A percentile compares a stretch with the other conserved stretches of the same genome.
These are phyloP conservation scores for Pythium brachiatum DNA, from an alignment of 352 stramenopile genomes.

Conservation along the genomic window DNA sequence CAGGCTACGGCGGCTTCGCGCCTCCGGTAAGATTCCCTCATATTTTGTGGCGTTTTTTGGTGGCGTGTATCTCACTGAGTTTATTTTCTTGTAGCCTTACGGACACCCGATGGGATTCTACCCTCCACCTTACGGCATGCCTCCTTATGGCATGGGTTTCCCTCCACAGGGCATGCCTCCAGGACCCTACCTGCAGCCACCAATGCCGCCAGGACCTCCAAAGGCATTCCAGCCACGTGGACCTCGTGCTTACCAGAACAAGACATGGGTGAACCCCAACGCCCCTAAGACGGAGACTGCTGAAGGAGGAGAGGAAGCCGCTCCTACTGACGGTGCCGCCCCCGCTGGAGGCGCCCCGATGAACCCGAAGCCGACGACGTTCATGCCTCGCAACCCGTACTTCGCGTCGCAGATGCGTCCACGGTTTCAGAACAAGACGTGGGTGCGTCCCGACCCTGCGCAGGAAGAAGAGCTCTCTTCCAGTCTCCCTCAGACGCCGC, in stretches of 20 bases:
- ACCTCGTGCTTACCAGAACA: conserved; percentile 72
- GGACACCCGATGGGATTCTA: conserved; percentile 70
- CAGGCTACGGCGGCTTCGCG: conserved; percentile 60
- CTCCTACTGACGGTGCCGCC: conserved; percentile 3
- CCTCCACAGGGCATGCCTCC: conserved; percentile 51
- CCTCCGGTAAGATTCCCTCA: conserved; percentile 37
- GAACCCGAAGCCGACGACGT: conserved; percentile 37
- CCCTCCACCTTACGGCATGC: conserved; percentile 66
- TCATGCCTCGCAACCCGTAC: conserved; percentile 64
- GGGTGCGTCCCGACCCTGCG: conserved; percentile 66
- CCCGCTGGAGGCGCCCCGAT: conserved; percentile 15
- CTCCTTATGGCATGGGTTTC: conserved; percentile 74
- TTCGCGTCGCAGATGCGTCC: conserved; percentile 71
- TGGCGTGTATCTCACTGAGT: conserved; percentile 3
- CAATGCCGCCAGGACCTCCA: conserved; percentile 23
- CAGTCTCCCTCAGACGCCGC: conserved; percentile 74
- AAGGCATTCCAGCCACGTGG: conserved; percentile 31
- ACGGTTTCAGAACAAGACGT: conserved; percentile 88
- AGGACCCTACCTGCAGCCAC: conserved; percentile 24
- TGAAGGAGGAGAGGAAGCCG: conserved; percentile 26
- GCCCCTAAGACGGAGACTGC: conserved; percentile 46
- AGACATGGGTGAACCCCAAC: conserved; percentile 85
- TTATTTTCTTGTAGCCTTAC: conserved; percentile 39
- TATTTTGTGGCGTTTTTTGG: background rate
- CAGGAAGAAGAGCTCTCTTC: conserved; percentile 75